A percentile compares a stretch with the other conserved stretches of the same genome.
Conservation (phyloP, 1,284 basidiomycete species). For the Psilocybe mexicana region DNA sequence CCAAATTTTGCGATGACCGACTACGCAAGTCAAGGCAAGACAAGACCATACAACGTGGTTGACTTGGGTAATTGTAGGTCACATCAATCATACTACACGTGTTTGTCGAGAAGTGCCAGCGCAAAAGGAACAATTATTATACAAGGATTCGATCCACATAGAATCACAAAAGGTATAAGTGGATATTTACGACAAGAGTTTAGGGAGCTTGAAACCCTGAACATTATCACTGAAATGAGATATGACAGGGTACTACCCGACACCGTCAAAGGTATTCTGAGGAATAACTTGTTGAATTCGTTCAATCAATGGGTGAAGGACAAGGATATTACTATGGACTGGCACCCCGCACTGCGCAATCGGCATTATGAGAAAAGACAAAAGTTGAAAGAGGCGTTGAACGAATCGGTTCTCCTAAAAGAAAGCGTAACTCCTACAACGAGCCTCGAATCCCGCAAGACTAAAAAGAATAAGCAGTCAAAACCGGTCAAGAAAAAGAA, state of each 20-base stretch:
- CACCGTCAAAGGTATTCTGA: neutral
- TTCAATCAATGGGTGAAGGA: too few relatives aligned
- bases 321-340: too few relatives aligned
- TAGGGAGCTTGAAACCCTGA: conserved; percentile 28
- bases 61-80: conserved; percentile 30
- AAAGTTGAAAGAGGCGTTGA: too few relatives aligned
- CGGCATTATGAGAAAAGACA: too few relatives aligned
- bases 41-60: conserved; percentile 33
- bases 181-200: conserved; percentile 21
- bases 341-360: too few relatives aligned
- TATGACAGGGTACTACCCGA: neutral
- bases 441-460: too few relatives aligned
- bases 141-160: conserved; percentile 26
- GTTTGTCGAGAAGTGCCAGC: conserved; percentile 33
- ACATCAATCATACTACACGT: conserved; percentile 38
- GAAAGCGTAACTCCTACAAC: too few relatives aligned
- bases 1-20: conserved; percentile 47
- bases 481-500: too few relatives aligned
- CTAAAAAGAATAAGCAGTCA: too few relatives aligned
- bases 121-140: conserved; percentile 35
- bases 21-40: conserved; percentile 41
- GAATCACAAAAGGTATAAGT: conserved; percentile 20
- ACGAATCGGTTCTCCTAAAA: too few relatives aligned
- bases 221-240: conserved; percentile 1
- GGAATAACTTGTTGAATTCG: conserved; percentile 3